A percentile compares a stretch with the other conserved stretches of the same genome.
These are phyloP conservation scores for Leptographium lundbergii DNA, from an alignment of 2,329 filamentous ascomycete species.

Conservation along the genomic window DNA sequence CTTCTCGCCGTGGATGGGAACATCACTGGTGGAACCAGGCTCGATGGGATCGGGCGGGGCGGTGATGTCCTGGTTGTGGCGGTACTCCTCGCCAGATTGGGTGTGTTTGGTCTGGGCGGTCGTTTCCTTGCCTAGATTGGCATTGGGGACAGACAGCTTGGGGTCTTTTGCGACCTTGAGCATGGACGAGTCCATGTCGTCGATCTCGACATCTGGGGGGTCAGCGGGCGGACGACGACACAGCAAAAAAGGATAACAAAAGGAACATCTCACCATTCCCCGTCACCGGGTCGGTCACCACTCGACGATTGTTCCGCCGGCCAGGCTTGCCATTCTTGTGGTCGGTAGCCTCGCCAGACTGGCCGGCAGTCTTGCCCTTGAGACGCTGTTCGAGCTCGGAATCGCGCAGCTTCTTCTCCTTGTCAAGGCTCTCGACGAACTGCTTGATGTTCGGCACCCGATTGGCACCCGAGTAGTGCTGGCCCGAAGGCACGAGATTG, in stretches of 20 bases:
- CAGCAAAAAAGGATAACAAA: too few relatives aligned
- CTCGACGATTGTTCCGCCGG: constrained; percentile 44
- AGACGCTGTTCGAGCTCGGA: constrained; percentile 50
- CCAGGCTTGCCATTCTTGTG: background rate
- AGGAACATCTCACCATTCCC: constrained; percentile 34
- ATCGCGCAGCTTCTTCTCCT: constrained; percentile 66
- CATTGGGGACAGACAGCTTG: constrained; percentile 73
- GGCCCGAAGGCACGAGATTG: constrained; percentile 31
- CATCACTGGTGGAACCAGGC: constrained; percentile 74
- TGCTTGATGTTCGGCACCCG: constrained; percentile 79
- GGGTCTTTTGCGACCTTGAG: constrained; percentile 62
- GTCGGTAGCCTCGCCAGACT: constrained; percentile 6
- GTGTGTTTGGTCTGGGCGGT: constrained; percentile 57
- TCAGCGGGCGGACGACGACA: background rate
- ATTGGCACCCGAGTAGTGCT: constrained; percentile 73
- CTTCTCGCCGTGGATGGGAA: constrained; percentile 91
- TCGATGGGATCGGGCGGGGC: constrained; percentile 80
- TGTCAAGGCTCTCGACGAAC: constrained; percentile 68
- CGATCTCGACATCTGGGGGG: constrained; percentile 58
- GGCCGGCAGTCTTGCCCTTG: background rate
- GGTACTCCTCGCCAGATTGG: constrained; percentile 70
- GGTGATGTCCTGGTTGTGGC: constrained; percentile 73
- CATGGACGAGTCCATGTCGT: constrained; percentile 49
- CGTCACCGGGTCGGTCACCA: constrained; percentile 78
- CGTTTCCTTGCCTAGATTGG: constrained; percentile 67